Percentiles rank a stretch among this genome's conserved stretches.
Evolutionary conservation across 768 basidiomycete genomes (phyloP).

Genomic region (Amanita fuliginea): DNA sequence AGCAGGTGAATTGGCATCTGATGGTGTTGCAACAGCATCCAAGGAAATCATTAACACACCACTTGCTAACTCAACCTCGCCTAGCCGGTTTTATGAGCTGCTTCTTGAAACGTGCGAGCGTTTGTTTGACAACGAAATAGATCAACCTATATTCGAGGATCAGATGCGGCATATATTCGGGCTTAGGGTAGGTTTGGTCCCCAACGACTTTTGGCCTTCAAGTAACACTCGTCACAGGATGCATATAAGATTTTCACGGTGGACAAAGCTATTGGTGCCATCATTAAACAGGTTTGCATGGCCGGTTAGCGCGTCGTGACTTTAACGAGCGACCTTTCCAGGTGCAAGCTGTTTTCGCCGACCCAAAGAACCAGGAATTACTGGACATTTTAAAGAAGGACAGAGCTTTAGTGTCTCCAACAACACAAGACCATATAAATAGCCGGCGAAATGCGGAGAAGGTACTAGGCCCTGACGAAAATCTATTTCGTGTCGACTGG

Average conservation of each 20-base stretch:
- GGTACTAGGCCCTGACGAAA: conserved; percentile 65
- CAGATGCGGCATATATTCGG: conserved; percentile 83
- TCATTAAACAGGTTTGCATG: conserved; percentile 78
- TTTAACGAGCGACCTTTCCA: conserved; percentile 13
- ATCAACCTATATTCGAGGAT: conserved; percentile 82
- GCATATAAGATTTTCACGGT: conserved; percentile 88
- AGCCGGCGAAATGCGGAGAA: conserved; percentile 58
- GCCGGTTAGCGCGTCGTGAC: background rate
- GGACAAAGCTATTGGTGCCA: conserved; percentile 79
- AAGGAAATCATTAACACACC: conserved; percentile 16
- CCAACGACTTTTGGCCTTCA: background rate
- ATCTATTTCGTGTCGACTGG: conserved; percentile 75
- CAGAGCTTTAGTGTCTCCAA: conserved; percentile 42
- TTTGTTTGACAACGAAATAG: conserved; percentile 87
- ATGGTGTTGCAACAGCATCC: conserved; percentile 8
- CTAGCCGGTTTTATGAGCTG: conserved; percentile 70
- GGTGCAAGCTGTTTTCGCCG: conserved; percentile 60
- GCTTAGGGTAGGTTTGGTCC: conserved; percentile 38
- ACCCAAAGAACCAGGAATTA: conserved; percentile 61
- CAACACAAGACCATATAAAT: conserved; percentile 63
- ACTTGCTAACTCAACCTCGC: conserved; percentile 19
- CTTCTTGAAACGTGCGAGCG: conserved; percentile 82
- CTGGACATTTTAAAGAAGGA: conserved; percentile 64
- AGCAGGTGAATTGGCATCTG: conserved; percentile 15
- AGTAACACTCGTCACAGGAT: conserved; percentile 28